Base-by-base conservation (phyloP, 2,329 filamentous ascomycete genomes). In the Zelopaecilomyces penicillatus region DNA sequence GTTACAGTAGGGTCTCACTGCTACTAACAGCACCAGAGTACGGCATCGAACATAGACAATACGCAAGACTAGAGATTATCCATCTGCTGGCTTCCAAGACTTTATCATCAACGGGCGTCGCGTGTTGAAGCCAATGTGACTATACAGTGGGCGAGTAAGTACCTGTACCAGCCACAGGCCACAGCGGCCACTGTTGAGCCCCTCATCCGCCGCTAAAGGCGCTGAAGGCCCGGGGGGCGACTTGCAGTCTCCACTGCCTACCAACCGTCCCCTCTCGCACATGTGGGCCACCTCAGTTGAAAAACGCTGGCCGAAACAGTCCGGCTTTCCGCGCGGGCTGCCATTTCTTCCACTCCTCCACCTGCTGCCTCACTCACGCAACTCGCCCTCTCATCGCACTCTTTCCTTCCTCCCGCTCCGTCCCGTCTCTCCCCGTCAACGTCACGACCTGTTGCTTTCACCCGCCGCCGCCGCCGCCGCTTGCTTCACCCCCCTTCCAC, bases 391-490 rank as follows among this genome's bases (percentile, higher is more conserved):
- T 37, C 39, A 39, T 42, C 33, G 42, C 42, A 12, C 36, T 32
- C 39, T 28, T 43, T 30, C 43, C 43, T 35, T 41, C 45, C 37
- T 39, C 27, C 30, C 32, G 36, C 37, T 29, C 28, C 34, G n/a
- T 30, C 31, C 37, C 39, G 28, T 29, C 40, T 31, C 38, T 39
- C 37, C 35, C 37, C 34, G 28, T 42, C 29, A 41, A 31, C 43
- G 37, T 38, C 19, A 19, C 19, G 19, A 19, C 19, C 19, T 19
- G 19, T 19, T 19, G 19, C 42, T 27, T 37, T 33, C 39, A 36
- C 44, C 30, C 40, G 42, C 42, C 31, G 45, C 44, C 39, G 39
- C 33, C 40, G 12, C 47, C 34, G 37, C 30, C 39, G 34, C 32
- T 30, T 26, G 26, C 41, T 30, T 41, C 10, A 28, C 32, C 39